A percentile compares a stretch with the other conserved stretches of the same genome.
These are phyloP conservation scores for Alternaria sp. DNA, from an alignment of 2,329 filamentous ascomycete genomes.

Conservation along the genomic window DNA sequence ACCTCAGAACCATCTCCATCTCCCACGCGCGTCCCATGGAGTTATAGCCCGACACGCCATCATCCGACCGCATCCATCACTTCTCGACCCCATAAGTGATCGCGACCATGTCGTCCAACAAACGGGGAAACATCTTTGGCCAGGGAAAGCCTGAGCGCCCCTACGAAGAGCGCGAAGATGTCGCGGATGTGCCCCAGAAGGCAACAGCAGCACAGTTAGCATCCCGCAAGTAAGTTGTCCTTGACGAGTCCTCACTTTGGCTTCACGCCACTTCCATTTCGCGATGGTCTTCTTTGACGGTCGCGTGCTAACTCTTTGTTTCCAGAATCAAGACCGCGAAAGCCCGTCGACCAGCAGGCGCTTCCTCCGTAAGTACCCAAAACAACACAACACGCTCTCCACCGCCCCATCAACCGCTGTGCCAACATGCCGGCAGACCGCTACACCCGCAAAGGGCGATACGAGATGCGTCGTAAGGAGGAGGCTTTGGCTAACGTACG, in stretches of 20 bases:
- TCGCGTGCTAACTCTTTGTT: constrained; percentile 29
- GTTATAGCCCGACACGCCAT: constrained; percentile 14
- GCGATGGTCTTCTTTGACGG: constrained; percentile 15
- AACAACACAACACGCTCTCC: constrained; percentile 10
- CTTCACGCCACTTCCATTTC: neutral
- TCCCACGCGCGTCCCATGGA: constrained; percentile 18
- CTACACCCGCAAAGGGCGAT: constrained; percentile 18
- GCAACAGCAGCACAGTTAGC: constrained; percentile 66
- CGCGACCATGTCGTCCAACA: constrained; percentile 40
- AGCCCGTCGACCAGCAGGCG: constrained; percentile 33
- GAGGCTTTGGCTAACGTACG: constrained; percentile 30
- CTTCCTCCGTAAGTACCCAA: constrained; percentile 40
- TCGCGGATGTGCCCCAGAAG: constrained; percentile 58
- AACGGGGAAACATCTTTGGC: constrained; percentile 38
- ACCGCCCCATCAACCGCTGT: constrained; percentile 8
- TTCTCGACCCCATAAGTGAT: constrained; percentile 18
- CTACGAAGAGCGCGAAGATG: constrained; percentile 44
- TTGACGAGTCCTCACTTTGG: constrained; percentile 4
- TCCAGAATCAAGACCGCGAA: constrained; percentile 40
- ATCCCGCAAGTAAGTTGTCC: constrained; percentile 61
- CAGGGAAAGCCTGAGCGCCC: constrained; percentile 41
- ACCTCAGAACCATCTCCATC: constrained; percentile 11
- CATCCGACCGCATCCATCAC: constrained; percentile 18
- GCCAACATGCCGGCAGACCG: constrained; percentile 14
- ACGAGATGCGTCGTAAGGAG: constrained; percentile 19